Conservation (phyloP, 768 basidiomycete genomes). For the Leccinum boreale region DNA sequence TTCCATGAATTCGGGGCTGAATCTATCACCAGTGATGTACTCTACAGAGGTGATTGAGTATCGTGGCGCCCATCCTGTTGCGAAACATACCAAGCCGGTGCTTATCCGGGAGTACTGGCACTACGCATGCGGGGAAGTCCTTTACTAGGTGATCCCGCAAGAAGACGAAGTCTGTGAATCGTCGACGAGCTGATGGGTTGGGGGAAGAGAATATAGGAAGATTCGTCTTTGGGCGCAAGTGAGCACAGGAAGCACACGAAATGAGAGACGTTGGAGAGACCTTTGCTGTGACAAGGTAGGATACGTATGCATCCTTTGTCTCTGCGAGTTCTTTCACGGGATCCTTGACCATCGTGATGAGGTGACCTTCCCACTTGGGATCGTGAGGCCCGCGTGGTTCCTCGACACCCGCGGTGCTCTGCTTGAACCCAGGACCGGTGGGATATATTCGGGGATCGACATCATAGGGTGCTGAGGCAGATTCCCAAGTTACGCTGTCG, state of each 20-base stretch:
- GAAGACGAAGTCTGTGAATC: constrained; percentile 98
- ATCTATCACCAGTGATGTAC: constrained; percentile 96
- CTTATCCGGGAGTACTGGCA: constrained; percentile 94
- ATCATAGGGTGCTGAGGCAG: constrained; percentile 58
- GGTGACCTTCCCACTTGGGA: constrained; percentile 89
- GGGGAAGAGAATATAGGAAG: constrained; percentile 78
- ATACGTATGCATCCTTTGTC: constrained; percentile 96
- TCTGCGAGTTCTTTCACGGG: constrained; percentile 95
- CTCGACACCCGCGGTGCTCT: constrained; percentile 68
- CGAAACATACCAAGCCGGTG: constrained; percentile 80
- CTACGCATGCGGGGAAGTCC: constrained; percentile 97
- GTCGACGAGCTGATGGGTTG: constrained; percentile 74
- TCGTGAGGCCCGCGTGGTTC: constrained; percentile 67
- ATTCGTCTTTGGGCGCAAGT: constrained; percentile 64
- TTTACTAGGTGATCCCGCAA: constrained; percentile 81
- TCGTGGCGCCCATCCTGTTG: background rate
- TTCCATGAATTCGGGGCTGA: constrained; percentile 97
- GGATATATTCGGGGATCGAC: constrained; percentile 37
- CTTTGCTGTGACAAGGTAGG: constrained; percentile 87
- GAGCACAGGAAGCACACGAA: constrained; percentile 1
- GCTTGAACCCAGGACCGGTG: constrained; percentile 75
- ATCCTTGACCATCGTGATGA: constrained; percentile 81
- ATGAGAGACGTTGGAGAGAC: constrained; percentile 40
- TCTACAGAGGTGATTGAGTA: constrained; percentile 46
- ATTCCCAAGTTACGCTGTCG: constrained; percentile 90